phyloP scores from a whole-genome alignment of 495 filamentous ascomycete genomes.

The Lophiotrema nucula region DNA sequence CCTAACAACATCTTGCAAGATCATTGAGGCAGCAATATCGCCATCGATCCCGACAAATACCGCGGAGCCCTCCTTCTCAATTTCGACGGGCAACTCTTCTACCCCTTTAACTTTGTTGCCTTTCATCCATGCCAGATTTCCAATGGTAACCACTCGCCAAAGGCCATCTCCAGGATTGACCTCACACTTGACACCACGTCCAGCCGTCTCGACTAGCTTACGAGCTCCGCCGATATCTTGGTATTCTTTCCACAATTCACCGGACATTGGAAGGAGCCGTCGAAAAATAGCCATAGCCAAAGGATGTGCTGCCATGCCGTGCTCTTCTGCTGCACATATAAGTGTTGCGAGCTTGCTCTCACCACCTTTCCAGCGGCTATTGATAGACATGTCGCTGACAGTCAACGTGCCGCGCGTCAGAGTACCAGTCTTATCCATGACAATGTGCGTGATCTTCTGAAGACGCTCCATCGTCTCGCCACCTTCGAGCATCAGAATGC shows the following conservation, averaged over 20 bases:
- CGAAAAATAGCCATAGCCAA: no score
- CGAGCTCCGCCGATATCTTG: no score
- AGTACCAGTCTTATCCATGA: constrained; percentile 11
- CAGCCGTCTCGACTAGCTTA: neutral
- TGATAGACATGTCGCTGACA: neutral
- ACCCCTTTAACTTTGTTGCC: constrained; percentile 1
- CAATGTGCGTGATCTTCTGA: constrained; percentile 1
- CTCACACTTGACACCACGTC: constrained; percentile 2
- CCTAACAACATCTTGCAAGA: constrained; percentile 1
- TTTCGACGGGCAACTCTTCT: neutral
- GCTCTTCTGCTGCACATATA: constrained; percentile 7
- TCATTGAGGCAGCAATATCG: constrained; percentile 7
- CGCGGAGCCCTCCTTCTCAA: neutral
- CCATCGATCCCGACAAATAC: constrained; percentile 1
- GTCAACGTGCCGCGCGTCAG: neutral
- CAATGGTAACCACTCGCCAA: neutral
- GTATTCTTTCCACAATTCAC: no score
- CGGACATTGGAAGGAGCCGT: no score
- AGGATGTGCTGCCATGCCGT: constrained; percentile 1
- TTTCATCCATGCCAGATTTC: constrained; percentile 6
- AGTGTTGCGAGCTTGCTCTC: neutral
- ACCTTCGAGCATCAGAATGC: constrained; percentile 3
- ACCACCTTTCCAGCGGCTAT: neutral
- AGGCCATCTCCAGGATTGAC: constrained; percentile 1
- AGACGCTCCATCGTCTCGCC: constrained; percentile 6